Conservation (phyloP, 164 flowering plant genomes). For the Vitis riparia region DNA sequence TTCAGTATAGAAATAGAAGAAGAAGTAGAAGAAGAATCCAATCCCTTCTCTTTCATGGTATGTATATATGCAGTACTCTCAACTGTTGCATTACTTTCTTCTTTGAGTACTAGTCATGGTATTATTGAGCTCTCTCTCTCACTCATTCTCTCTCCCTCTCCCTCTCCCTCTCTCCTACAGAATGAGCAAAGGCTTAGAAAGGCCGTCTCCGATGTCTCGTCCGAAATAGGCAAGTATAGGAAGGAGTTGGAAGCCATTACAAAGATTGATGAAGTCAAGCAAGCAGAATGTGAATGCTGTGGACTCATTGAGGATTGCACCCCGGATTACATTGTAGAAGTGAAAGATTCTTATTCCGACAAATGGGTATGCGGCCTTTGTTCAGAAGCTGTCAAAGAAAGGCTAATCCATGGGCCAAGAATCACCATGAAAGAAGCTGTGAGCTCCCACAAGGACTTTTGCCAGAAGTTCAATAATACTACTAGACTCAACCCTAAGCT, state of each 20-base stretch:
- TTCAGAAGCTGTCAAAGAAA: conserved; percentile 62
- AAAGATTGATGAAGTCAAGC: conserved; percentile 19
- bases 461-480: conserved; percentile 48
- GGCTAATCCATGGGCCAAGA: conserved; percentile 3
- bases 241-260: conserved; percentile 10
- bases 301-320: conserved; percentile 68
- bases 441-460: conserved; percentile 41
- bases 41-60: background rate
- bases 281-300: conserved; percentile 56
- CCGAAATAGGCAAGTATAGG: conserved; percentile 14
- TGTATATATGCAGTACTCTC: background rate
- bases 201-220: conserved; percentile 34
- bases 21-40: background rate
- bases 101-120: background rate
- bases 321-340: conserved; percentile 31
- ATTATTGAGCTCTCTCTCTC: background rate
- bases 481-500: conserved; percentile 57
- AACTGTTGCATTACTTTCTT: background rate
- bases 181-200: conserved; percentile 35
- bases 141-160: background rate
- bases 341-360: conserved; percentile 34
- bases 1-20: no score
- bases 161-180: conserved; percentile 12
- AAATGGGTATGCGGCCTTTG: conserved; percentile 74
- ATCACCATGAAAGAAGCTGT: conserved; percentile 40